These are phyloP conservation scores for Cutaneotrichosporon spelunceum DNA, from an alignment of 1,284 basidiomycete genomes.

Conservation along the genomic window DNA sequence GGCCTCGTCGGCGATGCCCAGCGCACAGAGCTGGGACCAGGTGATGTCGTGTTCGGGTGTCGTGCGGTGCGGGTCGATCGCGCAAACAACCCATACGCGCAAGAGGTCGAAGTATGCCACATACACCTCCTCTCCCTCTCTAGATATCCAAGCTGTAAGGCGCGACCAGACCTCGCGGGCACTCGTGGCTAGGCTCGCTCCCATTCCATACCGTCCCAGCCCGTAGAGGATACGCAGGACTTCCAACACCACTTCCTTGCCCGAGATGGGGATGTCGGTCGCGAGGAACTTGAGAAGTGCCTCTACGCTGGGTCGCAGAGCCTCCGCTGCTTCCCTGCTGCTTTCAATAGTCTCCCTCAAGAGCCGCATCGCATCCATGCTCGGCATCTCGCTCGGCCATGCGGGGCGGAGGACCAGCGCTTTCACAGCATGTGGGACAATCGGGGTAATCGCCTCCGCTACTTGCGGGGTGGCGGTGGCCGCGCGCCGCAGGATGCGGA, in stretches of 20 bases:
- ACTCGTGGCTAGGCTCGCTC: slow-evolving; percentile 50
- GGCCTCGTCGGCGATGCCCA: slow-evolving; percentile 69
- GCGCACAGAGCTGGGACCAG: slow-evolving; percentile 78
- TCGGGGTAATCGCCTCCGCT: slow-evolving; percentile 58
- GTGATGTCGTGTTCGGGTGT: slow-evolving; percentile 79
- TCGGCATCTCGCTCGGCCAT: slow-evolving; percentile 49
- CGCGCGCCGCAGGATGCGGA: slow-evolving; percentile 63
- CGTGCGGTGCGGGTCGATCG: slow-evolving; percentile 82
- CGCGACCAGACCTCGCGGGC: slow-evolving; percentile 42
- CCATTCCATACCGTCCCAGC: slow-evolving; percentile 75
- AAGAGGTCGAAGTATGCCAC: slow-evolving; percentile 55
- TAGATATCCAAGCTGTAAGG: slow-evolving; percentile 32
- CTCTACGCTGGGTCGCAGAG: slow-evolving; percentile 60
- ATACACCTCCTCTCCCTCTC: background rate
- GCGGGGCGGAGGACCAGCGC: slow-evolving; percentile 40
- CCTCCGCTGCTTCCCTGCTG: slow-evolving; percentile 64
- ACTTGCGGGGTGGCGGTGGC: slow-evolving; percentile 59
- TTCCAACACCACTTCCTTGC: slow-evolving; percentile 57
- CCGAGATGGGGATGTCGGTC: slow-evolving; percentile 48
- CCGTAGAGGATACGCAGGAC: slow-evolving; percentile 66
- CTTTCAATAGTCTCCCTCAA: slow-evolving; percentile 62
- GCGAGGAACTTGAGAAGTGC: slow-evolving; percentile 72
- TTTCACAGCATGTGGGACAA: slow-evolving; percentile 58
- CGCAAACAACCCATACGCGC: slow-evolving; percentile 73
- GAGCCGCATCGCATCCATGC: slow-evolving; percentile 57